Base-by-base conservation (phyloP, 1,284 basidiomycete genomes). In the Sporisorium iseilematis-ciliati region DNA sequence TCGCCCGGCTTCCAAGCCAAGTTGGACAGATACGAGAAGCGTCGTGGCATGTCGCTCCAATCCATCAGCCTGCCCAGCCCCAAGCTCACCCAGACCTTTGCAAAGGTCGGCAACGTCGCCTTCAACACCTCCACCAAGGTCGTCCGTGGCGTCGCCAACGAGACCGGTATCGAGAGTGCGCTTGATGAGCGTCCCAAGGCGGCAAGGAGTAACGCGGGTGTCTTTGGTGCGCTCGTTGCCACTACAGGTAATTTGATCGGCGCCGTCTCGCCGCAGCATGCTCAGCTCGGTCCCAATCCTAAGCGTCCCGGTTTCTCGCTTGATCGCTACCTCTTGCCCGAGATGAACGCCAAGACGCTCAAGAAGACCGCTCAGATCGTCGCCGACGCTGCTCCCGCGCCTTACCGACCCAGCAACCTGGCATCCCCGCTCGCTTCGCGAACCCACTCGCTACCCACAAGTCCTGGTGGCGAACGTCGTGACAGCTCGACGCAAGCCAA, bases 161-260 rank as follows among this genome's bases (percentile, higher is more conserved):
- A 85, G 59, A 73, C 75, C 16, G 83, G 81, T 18, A 58, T 83
- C 53, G 78, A 82, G 33, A 71, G 79, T 21, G 78, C 77, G 16
- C 71, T 80, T 45, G 72, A 78, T 53, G 85, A 87, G 69, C 78
- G 88, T n/a, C 91, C 90, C 4, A 86, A 88, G 41, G 87, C 88
- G 3, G 87, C 89, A 10, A 86, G 88, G 50, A 89, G 87, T 63
- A 88, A 87, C 7, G 92, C 88, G 0, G 92, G 92, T 5, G 91
- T 91, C 0, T 89, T 92, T 77, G 92, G 91, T 12, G 89, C 91
- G 7, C 88, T 93, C 49, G 90, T 93, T 43, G 90, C 91, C 25
- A 90, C 89, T 67, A 91, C 92, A 0, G 91, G 90, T 2, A 91
- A 91, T 87, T 23, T 85, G 3, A 78, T 85, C 42, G 83, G 83